phyloP scores from a whole-genome alignment of 2,329 filamentous ascomycete genomes.

The Trichoderma afroharzianum region DNA sequence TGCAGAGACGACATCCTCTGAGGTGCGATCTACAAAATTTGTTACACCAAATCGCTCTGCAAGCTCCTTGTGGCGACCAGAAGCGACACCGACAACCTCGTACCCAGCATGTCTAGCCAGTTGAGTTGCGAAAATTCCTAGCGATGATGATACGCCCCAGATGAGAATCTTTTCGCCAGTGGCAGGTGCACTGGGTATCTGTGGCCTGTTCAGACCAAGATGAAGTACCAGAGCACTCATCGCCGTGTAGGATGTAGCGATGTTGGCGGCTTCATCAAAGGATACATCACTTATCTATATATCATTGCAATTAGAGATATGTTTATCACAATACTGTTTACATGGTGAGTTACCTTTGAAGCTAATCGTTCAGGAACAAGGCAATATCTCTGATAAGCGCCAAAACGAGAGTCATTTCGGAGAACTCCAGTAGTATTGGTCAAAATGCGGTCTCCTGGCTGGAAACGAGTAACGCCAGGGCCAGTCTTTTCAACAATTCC shows the following conservation, averaged over 20 bases:
- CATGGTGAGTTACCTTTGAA: background rate
- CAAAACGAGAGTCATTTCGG: slow-evolving; percentile 13
- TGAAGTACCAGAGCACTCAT: slow-evolving; percentile 15
- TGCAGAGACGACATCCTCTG: background rate
- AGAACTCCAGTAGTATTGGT: slow-evolving; percentile 6
- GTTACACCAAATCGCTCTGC: background rate
- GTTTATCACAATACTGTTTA: background rate
- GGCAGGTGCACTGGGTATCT: background rate
- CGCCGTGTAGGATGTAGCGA: background rate
- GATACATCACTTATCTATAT: background rate
- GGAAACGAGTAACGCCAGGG: background rate
- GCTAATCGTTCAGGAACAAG: background rate
- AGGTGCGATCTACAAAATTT: slow-evolving; percentile 10
- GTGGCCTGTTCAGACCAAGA: slow-evolving; percentile 5
- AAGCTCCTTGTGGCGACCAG: background rate
- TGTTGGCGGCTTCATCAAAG: slow-evolving; percentile 6
- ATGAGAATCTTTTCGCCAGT: slow-evolving; percentile 13
- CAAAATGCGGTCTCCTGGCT: slow-evolving; percentile 7
- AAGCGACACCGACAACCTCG: slow-evolving; percentile 13
- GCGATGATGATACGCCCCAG: slow-evolving; percentile 14
- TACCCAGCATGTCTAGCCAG: background rate
- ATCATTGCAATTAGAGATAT: background rate
- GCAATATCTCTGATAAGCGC: slow-evolving; percentile 10
- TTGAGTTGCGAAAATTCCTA: slow-evolving; percentile 9
- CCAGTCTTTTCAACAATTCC: slow-evolving; percentile 10